Evolutionary conservation across 2,329 filamentous ascomycete species (phyloP), one percentile per base, ranked within the genome.

Genomic region (Monilinia vaccinii-corymbosi): DNA sequence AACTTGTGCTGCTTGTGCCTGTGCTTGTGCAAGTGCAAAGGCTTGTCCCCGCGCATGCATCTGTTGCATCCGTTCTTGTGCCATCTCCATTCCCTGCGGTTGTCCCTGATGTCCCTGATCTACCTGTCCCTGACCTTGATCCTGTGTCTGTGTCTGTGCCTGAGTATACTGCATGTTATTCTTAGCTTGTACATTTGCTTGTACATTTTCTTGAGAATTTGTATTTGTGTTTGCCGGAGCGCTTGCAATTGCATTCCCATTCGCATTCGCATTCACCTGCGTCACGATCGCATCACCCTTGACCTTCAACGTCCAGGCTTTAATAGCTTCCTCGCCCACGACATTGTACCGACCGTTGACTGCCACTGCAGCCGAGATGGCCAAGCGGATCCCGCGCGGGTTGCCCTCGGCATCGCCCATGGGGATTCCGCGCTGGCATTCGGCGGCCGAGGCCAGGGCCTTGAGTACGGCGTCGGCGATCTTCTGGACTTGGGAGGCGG

Each of bases 351-450:
- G 64, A 0, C 79, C 79, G 42, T 76, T 70, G 18, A 81, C 72
- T 10, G 71, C 74, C 23, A 80, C 65, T 18, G 78, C 76, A 2
- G 79, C 77, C 25, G 76, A 74, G 14, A 83, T 73, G 31, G 74
- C 70, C 36, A 80, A 71, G 28, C 68, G 70, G 46, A 80, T 65
- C 1, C 75, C 75, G 14, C 78, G 69, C 6, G 75, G 74, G 25
- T 70, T 71, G 18, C 77, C 77, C 13, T 77, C 70, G 56, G 75
- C 74, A 57, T 79, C 75, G 45, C 78, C 74, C 77, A 79, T 77
- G 42, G 76, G 76, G 16, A 78, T 72, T 11, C 74, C 75, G 34
- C 72, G 73, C 31, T 68, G 66, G 8, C 71, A 73, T 4, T 71
- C 70, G 65, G 75, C 74, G 62, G 75, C 75, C 32, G 77, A 71